Percentiles rank a stretch among this genome's conserved stretches.
phyloP scores from a whole-genome alignment of 768 basidiomycete genomes.

The Neoboletus brunneissimus region DNA sequence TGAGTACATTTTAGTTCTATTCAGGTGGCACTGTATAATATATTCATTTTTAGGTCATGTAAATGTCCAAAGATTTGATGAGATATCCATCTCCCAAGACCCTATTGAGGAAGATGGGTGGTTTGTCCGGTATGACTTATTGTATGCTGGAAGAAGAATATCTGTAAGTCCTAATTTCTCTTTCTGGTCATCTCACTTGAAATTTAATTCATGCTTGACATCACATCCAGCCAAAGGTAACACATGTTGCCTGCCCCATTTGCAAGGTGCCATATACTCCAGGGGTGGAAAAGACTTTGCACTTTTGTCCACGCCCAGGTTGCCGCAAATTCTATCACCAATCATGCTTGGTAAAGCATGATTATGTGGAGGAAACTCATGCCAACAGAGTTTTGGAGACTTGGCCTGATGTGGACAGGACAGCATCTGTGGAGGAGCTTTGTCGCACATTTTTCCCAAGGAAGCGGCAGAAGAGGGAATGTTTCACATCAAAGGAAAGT shows the following conservation, averaged over 20 bases:
- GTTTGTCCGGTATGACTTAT: slow-evolving; percentile 47
- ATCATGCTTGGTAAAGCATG: slow-evolving; percentile 38
- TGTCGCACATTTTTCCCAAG: not conserved
- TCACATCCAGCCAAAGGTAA: slow-evolving; percentile 41
- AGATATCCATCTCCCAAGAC: slow-evolving; percentile 37
- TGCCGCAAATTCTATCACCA: slow-evolving; percentile 52
- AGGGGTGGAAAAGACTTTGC: slow-evolving; percentile 40
- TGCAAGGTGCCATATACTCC: slow-evolving; percentile 50
- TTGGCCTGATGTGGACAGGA: slow-evolving; percentile 35
- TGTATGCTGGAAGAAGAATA: slow-evolving; percentile 33
- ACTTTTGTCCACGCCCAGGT: slow-evolving; percentile 53
- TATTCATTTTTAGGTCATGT: slow-evolving; percentile 31
- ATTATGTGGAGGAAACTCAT: slow-evolving; percentile 23
- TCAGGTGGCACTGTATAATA: not conserved
- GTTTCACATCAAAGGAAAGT: not conserved
- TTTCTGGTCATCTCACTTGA: not conserved
- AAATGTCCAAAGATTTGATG: slow-evolving; percentile 36
- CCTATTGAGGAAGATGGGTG: slow-evolving; percentile 43
- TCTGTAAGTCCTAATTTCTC: slow-evolving; percentile 29
- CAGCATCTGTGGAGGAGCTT: slow-evolving; percentile 1
- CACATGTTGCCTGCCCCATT: slow-evolving; percentile 35
- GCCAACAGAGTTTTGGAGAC: slow-evolving; percentile 34
- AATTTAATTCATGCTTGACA: not conserved
- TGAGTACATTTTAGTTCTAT: slow-evolving; percentile 17
- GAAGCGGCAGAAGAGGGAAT: slow-evolving; percentile 15